Evolutionary conservation across 2,329 filamentous ascomycete genomes (phyloP), one percentile per base, ranked within the genome.

Genomic region (Tolypocladium inflatum): DNA sequence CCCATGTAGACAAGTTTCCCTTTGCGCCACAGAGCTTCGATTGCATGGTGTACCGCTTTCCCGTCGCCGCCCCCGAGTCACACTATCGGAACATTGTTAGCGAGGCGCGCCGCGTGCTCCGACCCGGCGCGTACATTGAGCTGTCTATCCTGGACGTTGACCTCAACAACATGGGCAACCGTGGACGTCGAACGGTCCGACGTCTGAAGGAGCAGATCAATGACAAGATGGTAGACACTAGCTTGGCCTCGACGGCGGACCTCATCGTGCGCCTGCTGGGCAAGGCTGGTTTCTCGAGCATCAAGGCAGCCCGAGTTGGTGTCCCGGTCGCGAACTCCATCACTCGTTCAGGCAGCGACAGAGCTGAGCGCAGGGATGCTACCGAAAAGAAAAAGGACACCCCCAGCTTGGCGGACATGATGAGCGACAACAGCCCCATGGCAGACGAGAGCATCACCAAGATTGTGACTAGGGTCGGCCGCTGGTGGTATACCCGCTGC

Each of bases 401-500:
- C 56, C 75, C 80, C 23, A 83, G 78, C 62, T 76, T 91, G 1
- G 84, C 85, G 1, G 88, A 91, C 66, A 84, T 91, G 74, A 87
- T 91, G 73, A 85, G 80, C 37, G 86, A 90, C 63, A 80, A 86
- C 41, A 82, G 83, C n/a, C 79, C 84, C 0, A 77, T 82, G 17
- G 87, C 88, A 26, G 91, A 96, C 64, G 90, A 91, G 67, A 87
- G 85, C 63, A 96, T 97, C 68, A 90, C 91, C 17, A 92, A 90
- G 68, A 96, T 96, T 80, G 91, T 97, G 26, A 88, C 91, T 19
- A 88, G 86, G 62, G 93, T 97, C 13, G 93, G 91, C 2, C 83
- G 94, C 50, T 97, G 93, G 91, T 99, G 94, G 94, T 97, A 96
- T 73, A 89, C 85, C 11, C 85, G 89, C 56, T 97, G 93, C 76